Conservation (phyloP, 257 asterid species). For the Voacanga thouarsii region DNA sequence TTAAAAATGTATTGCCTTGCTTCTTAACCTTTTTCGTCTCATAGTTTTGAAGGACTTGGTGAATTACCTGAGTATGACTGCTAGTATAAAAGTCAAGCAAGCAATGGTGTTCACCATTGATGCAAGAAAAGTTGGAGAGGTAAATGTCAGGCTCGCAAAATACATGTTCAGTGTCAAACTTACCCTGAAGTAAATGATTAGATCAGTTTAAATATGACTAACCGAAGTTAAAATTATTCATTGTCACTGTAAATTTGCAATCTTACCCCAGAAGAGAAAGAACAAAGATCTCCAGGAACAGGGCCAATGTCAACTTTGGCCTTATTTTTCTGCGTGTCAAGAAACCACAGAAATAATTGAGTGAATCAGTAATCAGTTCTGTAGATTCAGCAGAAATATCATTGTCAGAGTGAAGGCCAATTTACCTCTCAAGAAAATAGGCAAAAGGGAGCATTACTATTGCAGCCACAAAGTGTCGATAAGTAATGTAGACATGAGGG, state of each 20-base stretch:
- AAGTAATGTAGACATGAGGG: constrained; percentile 64
- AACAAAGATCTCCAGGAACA: constrained; percentile 49
- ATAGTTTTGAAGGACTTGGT: too few species aligned
- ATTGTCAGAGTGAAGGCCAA: background rate
- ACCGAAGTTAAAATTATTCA: background rate
- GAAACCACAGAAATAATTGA: background rate
- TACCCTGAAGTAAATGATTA: constrained; percentile 37
- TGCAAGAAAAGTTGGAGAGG: constrained; percentile 66
- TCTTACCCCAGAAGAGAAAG: constrained; percentile 68
- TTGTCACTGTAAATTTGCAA: background rate
- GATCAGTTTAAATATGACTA: background rate
- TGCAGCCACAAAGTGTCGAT: constrained; percentile 54
- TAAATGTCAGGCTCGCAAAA: constrained; percentile 53
- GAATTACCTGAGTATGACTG: constrained; percentile 61
- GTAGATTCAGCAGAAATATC: background rate
- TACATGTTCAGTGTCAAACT: constrained; percentile 72
- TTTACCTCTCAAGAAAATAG: constrained; percentile 62
- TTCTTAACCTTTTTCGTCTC: background rate
- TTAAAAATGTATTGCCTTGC: background rate
- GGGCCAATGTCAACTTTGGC: constrained; percentile 51
- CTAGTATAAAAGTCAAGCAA: constrained; percentile 62
- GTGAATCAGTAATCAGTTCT: background rate
- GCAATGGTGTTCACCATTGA: constrained; percentile 67
- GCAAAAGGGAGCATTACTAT: constrained; percentile 60
- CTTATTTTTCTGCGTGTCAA: constrained; percentile 48